These are phyloP conservation scores for Suillus occidentalis DNA, from an alignment of 768 basidiomycete species.

Conservation along the genomic window DNA sequence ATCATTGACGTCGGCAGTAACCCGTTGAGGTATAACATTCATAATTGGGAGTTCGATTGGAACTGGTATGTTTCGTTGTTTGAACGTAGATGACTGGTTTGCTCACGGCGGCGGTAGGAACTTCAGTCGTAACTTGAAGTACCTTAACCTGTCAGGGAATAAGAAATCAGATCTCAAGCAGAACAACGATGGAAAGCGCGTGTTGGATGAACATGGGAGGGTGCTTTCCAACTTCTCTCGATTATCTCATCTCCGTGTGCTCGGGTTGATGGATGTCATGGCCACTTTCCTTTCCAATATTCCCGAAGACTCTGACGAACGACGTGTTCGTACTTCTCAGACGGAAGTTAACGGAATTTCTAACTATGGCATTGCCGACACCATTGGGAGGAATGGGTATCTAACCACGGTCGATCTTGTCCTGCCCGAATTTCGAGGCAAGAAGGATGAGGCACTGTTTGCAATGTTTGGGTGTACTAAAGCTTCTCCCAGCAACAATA, in stretches of 20 bases:
- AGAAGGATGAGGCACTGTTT: slow-evolving; percentile 82
- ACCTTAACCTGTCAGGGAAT: slow-evolving; percentile 97
- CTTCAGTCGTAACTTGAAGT: slow-evolving; percentile 89
- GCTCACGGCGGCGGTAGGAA: slow-evolving; percentile 59
- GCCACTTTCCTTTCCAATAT: slow-evolving; percentile 63
- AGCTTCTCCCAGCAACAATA: slow-evolving; percentile 56
- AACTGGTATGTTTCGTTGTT: slow-evolving; percentile 69
- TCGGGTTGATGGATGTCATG: slow-evolving; percentile 97
- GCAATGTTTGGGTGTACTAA: slow-evolving; percentile 91
- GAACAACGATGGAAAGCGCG: slow-evolving; percentile 41
- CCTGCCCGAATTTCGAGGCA: slow-evolving; percentile 76
- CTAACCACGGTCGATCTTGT: slow-evolving; percentile 93
- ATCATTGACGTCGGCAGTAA: slow-evolving; percentile 95
- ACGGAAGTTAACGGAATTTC: slow-evolving; percentile 90
- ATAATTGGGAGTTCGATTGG: slow-evolving; percentile 99
- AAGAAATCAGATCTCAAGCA: slow-evolving; percentile 95
- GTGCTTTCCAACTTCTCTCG: slow-evolving; percentile 81
- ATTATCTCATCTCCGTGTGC: slow-evolving; percentile 80
- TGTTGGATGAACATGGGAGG: slow-evolving; percentile 28
- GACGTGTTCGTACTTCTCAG: slow-evolving; percentile 88
- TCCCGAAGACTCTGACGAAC: slow-evolving; percentile 83
- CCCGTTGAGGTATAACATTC: slow-evolving; percentile 92
- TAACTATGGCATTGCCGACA: slow-evolving; percentile 96
- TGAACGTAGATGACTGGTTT: slow-evolving; percentile 3
- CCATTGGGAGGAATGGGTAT: slow-evolving; percentile 74